A percentile compares a stretch with the other conserved stretches of the same genome.
Conservation (phyloP, 805 yeast species). For the Lachancea sp. region DNA sequence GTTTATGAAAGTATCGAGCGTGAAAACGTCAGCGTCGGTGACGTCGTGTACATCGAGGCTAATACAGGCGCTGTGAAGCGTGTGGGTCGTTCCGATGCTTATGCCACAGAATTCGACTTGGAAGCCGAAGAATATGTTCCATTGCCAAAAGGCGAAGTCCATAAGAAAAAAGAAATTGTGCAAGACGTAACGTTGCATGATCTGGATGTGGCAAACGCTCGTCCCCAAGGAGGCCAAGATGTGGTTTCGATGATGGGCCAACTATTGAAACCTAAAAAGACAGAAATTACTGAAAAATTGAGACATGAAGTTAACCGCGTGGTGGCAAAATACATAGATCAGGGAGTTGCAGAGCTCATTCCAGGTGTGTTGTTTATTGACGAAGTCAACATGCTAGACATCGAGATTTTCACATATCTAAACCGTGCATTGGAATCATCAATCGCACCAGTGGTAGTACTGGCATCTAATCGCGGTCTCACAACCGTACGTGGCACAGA, state of each 20-base stretch:
- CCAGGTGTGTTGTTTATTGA: slow-evolving; percentile 98
- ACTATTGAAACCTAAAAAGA: slow-evolving; percentile 88
- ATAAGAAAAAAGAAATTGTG: slow-evolving; percentile 94
- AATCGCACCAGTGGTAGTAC: slow-evolving; percentile 89
- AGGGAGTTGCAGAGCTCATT: slow-evolving; percentile 94
- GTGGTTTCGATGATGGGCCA: slow-evolving; percentile 96
- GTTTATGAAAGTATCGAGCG: slow-evolving; percentile 92
- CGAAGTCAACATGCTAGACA: slow-evolving; percentile 97
- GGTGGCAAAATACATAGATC: slow-evolving; percentile 92
- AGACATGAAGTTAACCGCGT: slow-evolving; percentile 92
- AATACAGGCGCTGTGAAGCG: slow-evolving; percentile 96
- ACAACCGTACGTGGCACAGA: slow-evolving; percentile 88
- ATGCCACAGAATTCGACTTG: slow-evolving; percentile 95
- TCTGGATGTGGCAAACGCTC: slow-evolving; percentile 90
- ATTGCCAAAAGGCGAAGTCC: slow-evolving; percentile 97
- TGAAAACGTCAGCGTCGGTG: slow-evolving; percentile 92
- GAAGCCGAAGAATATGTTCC: slow-evolving; percentile 99
- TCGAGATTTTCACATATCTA: slow-evolving; percentile 91
- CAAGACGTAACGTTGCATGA: slow-evolving; percentile 97
- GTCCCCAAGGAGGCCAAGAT: slow-evolving; percentile 96
- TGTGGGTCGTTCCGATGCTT: slow-evolving; percentile 97
- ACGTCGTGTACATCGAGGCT: slow-evolving; percentile 93
- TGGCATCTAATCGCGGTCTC: slow-evolving; percentile 94
- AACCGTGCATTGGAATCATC: slow-evolving; percentile 89
- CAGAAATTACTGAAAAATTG: slow-evolving; percentile 93